Evolutionary conservation across 306 rosid species (phyloP).

Genomic region (Begonia fuchsioides): DNA sequence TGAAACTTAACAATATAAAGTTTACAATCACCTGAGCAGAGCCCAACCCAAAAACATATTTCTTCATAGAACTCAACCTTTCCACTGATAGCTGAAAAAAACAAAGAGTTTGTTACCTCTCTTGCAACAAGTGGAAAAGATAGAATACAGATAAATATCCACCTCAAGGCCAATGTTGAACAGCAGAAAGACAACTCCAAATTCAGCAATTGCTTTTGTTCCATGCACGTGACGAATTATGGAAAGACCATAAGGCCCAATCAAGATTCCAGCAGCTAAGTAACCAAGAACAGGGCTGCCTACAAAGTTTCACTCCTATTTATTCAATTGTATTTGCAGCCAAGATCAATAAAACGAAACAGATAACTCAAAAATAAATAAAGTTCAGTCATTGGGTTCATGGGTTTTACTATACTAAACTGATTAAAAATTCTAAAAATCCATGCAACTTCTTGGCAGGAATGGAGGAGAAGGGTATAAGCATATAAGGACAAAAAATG

Average conservation of each 20-base stretch:
- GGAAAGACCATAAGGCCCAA: conserved; percentile 98
- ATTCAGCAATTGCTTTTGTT: conserved; percentile 97
- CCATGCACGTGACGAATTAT: conserved; percentile 91
- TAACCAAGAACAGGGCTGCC: conserved; percentile 99
- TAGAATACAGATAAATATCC: conserved; percentile 16
- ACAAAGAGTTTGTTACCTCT: conserved; percentile 16
- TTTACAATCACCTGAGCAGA: conserved; percentile 79
- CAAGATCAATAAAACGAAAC: conserved; percentile 9
- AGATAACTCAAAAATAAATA: conserved; percentile 6
- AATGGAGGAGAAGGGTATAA: not conserved
- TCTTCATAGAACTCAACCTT: conserved; percentile 99
- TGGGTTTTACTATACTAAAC: not conserved
- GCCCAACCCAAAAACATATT: conserved; percentile 97
- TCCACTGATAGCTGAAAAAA: conserved; percentile 85
- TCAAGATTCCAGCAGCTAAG: conserved; percentile 97
- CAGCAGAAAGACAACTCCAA: conserved; percentile 95
- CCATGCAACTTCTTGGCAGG: not conserved
- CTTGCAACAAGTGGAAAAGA: conserved; percentile 12
- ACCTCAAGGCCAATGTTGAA: conserved; percentile 99
- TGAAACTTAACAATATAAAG: conserved; percentile 8
- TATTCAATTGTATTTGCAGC: conserved; percentile 4
- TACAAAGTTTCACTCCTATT: conserved; percentile 21
- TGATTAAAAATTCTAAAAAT: too few species aligned
- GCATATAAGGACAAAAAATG: not conserved
- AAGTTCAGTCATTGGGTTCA: not conserved